Evolutionary conservation across 306 rosid species (phyloP), one percentile per base, ranked within the genome.

Genomic region (Hippophae gyantsensis): DNA sequence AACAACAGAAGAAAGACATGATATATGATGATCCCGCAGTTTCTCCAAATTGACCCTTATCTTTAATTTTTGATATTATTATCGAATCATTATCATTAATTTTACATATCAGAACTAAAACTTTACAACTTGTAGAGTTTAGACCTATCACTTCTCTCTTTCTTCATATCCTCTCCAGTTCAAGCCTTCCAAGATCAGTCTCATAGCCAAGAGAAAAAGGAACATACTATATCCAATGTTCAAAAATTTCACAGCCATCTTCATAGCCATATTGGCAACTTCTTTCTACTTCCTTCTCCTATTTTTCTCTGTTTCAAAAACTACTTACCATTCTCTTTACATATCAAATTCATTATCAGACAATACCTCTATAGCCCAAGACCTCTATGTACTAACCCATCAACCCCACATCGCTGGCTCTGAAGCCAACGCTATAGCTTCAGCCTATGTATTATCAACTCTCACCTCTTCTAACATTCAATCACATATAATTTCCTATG

Each of bases 401-500:
- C 79, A 82, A 44, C 90, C 95, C 12, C 95, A 84, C 54, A 65
- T 57, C 43, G 86, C 90, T 13, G 82, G 86, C 23, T 69, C 86
- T 10, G 60, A 66, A 62, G 95, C 95, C 53, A 87, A 84, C 78
- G 64, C 74, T 5, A 81, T 73, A 8, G 95, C 88, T 10, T 88
- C 88, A 38, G 51, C 74, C 25, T 84, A 84, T 27, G 89, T 73
- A 62, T 38, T 66, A 48, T 72, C 84, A 13, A 56, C 75, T 25
- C 49, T 87, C 61, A 43, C 72, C 13, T 77, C 88, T 42, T 58
- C 69, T 6, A 66, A 62, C 47, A 52, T 83, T 62, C 65, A 42
- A 26, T 48, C 88, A 6, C 95, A 70, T 67, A 18, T 79, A 9
- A 75, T 76, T 44, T 73, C 86, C 58, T 87, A 79, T 59, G 56